Evolutionary conservation across 2,329 filamentous ascomycete genomes (phyloP).

Genomic region (Colletotrichum musae): DNA sequence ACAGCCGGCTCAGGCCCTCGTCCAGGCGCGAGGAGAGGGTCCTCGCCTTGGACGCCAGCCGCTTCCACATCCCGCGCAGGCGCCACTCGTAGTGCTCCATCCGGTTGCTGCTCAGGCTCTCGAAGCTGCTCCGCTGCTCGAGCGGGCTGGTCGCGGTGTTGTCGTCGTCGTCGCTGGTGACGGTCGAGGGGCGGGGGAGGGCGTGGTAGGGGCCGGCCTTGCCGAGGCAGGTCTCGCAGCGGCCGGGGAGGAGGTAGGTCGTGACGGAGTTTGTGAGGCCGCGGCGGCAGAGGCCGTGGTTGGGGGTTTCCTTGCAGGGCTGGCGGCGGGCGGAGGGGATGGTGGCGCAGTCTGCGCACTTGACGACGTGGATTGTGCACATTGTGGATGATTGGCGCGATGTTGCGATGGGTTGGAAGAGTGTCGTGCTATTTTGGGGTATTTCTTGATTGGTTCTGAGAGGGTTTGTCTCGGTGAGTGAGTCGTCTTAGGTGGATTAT

Average conservation of each 20-base stretch:
- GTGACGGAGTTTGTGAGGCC: conserved; percentile 9
- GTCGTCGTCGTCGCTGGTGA: not conserved
- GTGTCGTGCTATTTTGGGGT: too few species aligned
- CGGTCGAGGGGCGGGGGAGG: not conserved
- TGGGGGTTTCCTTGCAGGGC: not conserved
- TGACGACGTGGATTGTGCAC: conserved; percentile 25
- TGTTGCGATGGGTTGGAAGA: too few species aligned
- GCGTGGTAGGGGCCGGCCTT: not conserved
- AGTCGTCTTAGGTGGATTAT: too few species aligned
- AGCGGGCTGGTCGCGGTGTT: not conserved
- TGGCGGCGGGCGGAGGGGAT: not conserved
- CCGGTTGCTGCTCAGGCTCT: not conserved
- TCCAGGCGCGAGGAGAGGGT: not conserved
- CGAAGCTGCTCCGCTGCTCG: not conserved
- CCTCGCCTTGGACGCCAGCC: not conserved
- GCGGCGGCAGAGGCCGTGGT: not conserved
- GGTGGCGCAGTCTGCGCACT: conserved; percentile 1
- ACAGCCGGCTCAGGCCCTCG: not conserved
- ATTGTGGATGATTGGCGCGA: not conserved
- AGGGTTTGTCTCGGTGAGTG: too few species aligned
- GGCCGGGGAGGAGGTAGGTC: conserved; percentile 8
- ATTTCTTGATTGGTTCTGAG: too few species aligned
- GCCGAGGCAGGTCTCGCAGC: not conserved
- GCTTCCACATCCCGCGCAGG: not conserved
- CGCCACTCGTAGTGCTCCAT: not conserved